Percentiles rank a stretch among this genome's conserved stretches.
phyloP scores from a whole-genome alignment of 1,139 yeast species.

The Yamadazyma mexicana region DNA sequence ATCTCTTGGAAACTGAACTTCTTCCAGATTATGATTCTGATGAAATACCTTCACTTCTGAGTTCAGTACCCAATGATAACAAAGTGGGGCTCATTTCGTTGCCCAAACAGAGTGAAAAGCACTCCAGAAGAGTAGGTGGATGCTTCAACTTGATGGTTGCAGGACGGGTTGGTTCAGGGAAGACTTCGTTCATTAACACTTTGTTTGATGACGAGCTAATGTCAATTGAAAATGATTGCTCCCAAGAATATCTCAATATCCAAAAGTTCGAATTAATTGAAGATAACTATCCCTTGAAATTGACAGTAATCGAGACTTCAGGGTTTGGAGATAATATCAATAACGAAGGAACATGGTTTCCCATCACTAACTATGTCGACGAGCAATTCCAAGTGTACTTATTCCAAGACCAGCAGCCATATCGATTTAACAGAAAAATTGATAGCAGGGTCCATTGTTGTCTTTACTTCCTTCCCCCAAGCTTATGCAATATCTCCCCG shows the following conservation, averaged over 20 bases:
- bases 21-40: neutral
- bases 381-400: constrained; percentile 58
- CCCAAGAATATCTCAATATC: constrained; percentile 29
- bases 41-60: too few relatives aligned
- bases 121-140: constrained; percentile 29
- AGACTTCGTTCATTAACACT: constrained; percentile 74
- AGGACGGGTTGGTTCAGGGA: constrained; percentile 79
- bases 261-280: constrained; percentile 48
- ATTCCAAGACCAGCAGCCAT: constrained; percentile 74
- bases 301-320: constrained; percentile 45
- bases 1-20: neutral
- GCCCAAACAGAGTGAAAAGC: constrained; percentile 27
- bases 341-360: constrained; percentile 58
- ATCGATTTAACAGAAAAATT: constrained; percentile 35
- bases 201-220: constrained; percentile 29
- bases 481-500: constrained; percentile 50
- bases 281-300: constrained; percentile 47
- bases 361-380: constrained; percentile 58
- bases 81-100: constrained; percentile 23
- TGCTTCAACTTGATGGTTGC: constrained; percentile 66
- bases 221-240: constrained; percentile 18
- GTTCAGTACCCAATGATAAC: too few relatives aligned
- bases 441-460: constrained; percentile 79
- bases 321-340: constrained; percentile 33
- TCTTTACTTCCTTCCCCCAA: constrained; percentile 67